Percentiles rank a stretch among this genome's conserved stretches.
phyloP scores from a whole-genome alignment of 164 flowering plant species.

The Litsea cubeba region DNA sequence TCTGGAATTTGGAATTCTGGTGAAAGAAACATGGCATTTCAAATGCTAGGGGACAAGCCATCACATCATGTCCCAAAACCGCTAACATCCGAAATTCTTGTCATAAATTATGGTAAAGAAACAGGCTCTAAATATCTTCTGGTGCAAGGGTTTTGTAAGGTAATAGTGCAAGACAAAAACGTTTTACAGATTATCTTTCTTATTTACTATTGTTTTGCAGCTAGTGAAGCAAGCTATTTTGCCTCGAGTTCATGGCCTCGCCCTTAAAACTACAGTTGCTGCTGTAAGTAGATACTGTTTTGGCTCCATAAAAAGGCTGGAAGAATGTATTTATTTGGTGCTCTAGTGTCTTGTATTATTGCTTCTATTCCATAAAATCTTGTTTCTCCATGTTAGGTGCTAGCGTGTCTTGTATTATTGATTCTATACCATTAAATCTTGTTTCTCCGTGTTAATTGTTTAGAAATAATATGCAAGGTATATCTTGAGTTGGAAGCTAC shows the following conservation, averaged over 20 bases:
- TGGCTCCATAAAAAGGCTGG: background rate
- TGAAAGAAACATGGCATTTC: too few species aligned
- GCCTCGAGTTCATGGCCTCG: slow-evolving; percentile 94
- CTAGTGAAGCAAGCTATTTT: slow-evolving; percentile 79
- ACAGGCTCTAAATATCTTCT: background rate
- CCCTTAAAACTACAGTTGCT: slow-evolving; percentile 93
- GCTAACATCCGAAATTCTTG: too few species aligned
- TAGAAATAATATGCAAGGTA: background rate
- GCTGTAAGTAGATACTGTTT: slow-evolving; percentile 50
- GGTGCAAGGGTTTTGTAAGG: background rate
- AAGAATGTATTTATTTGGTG: background rate
- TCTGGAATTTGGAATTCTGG: too few species aligned
- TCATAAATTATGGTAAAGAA: too few species aligned
- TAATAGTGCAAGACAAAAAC: slow-evolving; percentile 2
- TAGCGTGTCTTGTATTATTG: background rate
- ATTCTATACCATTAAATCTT: background rate
- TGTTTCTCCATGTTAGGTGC: background rate
- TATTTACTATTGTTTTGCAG: slow-evolving; percentile 36
- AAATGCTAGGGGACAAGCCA: too few species aligned
- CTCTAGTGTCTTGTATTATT: background rate
- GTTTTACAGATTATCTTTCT: background rate
- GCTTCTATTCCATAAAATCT: background rate
- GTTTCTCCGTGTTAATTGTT: background rate
- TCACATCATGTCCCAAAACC: too few species aligned
- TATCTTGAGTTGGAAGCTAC: background rate